phyloP scores from a whole-genome alignment of 345 rosid genomes.

The Gossypium thurberi region DNA sequence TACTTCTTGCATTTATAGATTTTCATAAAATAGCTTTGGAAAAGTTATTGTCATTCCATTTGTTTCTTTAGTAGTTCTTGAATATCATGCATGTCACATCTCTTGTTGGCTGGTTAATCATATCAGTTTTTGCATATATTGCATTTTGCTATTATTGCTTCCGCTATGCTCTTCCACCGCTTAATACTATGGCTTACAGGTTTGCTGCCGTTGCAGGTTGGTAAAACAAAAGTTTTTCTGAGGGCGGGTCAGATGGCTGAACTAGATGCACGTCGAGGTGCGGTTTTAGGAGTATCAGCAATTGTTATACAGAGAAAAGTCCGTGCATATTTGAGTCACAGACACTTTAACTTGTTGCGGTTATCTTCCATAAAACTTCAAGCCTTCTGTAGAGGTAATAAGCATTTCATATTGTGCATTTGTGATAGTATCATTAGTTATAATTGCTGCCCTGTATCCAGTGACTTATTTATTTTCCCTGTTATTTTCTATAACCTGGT shows the following conservation, averaged over 20 bases:
- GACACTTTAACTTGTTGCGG: constrained; percentile 44
- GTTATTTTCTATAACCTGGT: constrained; percentile 16
- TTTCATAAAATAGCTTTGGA: neutral
- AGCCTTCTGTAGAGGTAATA: constrained; percentile 75
- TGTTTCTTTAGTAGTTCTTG: neutral
- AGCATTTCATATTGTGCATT: constrained; percentile 1
- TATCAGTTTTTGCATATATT: constrained; percentile 9
- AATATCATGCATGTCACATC: neutral
- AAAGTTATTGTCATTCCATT: neutral
- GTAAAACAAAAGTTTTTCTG: constrained; percentile 89
- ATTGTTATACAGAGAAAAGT: constrained; percentile 71
- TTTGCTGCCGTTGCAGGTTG: constrained; percentile 47
- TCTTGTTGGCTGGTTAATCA: neutral
- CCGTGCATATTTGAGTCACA: constrained; percentile 47
- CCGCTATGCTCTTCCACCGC: neutral
- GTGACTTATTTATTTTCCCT: neutral
- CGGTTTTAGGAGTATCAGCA: constrained; percentile 77
- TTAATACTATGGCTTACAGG: constrained; percentile 5
- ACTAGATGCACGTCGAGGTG: constrained; percentile 65
- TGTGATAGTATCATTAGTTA: constrained; percentile 5
- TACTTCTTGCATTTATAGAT: constrained; percentile 10
- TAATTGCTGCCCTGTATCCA: neutral
- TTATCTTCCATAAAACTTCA: constrained; percentile 55
- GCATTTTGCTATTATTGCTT: neutral
- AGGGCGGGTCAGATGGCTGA: constrained; percentile 99